Base-by-base conservation (phyloP, 805 yeast genomes). In the Metschnikowia proteae region DNA sequence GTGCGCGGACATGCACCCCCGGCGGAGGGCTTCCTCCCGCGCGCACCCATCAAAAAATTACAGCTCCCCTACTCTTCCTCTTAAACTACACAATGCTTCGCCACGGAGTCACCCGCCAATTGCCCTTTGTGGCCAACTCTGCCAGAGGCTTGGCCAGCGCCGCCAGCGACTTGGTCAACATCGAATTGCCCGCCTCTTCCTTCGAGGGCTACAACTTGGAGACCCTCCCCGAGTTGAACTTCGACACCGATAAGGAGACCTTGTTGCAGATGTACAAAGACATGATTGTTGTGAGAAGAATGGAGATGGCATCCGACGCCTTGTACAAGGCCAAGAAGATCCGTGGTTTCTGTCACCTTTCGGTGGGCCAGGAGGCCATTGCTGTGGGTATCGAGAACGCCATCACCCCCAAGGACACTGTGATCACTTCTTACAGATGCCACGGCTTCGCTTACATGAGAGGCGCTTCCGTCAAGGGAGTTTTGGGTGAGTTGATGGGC, bases 271-370 rank as follows among this genome's bases (percentile, higher is more conserved):
- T 94, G 97, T 94, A 91, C 82, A 87, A 89, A 75, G 96, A 92
- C 68, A 91, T 94, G 98, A 82, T 86, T 59, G 73, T 85, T 58
- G 83, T 92, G 67, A 84, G 96, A 80, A 87, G 99, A 75, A 84
- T 94, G 94, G 99, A 94, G 78, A 92, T 94, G 96, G 96, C 97
- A 37, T 83, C 98, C 53, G 99, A 94, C 69, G 98, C 97, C 30
- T 78, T 94, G 57, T 94, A 94, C 80, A 94, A 94, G 79, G 96
- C 98, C 63, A 94, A 94, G 80, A 90, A 92, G 76, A 91, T 94
- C 65, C 83, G 98, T 78, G 99, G 99, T 61, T 94, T 94, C 84
- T 94, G 99, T 76, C 99, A 94, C 74, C 82, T 94, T 76, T 88
- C 97, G 10, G 90, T 88, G 55, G 99, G 99, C 65, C 99, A 94